A percentile compares a stretch with the other conserved stretches of the same genome.
These are phyloP conservation scores for Oropetium thomaeum DNA, from an alignment of 176 grass and related monocot genomes.

Conservation along the genomic window DNA sequence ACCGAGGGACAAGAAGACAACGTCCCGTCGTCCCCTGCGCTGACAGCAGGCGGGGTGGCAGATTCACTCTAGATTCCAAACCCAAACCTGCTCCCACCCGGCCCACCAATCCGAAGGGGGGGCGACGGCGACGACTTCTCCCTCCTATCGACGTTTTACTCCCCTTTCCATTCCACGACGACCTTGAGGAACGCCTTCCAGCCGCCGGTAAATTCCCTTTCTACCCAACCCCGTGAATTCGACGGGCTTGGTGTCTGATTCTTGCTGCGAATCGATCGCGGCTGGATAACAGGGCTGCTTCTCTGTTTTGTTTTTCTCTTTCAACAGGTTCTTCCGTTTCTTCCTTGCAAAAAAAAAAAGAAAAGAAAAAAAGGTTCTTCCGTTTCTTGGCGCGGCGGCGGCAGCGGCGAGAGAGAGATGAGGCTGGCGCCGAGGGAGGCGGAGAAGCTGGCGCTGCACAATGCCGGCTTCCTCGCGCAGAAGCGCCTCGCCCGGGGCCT, in stretches of 20 bases:
- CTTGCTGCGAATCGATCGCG: neutral
- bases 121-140: neutral
- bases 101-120: neutral
- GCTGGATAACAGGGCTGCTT: neutral
- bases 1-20: no score
- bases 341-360: no score
- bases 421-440: slow-evolving; percentile 73
- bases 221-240: neutral
- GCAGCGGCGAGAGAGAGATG: slow-evolving; percentile 32
- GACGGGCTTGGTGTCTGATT: neutral
- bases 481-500: slow-evolving; percentile 86
- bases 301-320: neutral
- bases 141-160: neutral
- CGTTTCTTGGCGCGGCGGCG: neutral
- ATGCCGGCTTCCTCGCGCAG: slow-evolving; percentile 85
- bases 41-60: neutral
- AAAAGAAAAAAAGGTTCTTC: no score
- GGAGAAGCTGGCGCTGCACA: slow-evolving; percentile 80
- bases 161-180: neutral
- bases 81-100: neutral
- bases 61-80: neutral
- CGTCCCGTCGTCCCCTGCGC: no score
- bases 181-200: neutral
- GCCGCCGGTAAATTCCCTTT: neutral
- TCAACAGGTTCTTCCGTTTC: neutral